Percentiles rank a stretch among this genome's conserved stretches.
These are phyloP conservation scores for Solanum pimpinellifolium DNA, from an alignment of 257 asterid genomes.

Conservation along the genomic window DNA sequence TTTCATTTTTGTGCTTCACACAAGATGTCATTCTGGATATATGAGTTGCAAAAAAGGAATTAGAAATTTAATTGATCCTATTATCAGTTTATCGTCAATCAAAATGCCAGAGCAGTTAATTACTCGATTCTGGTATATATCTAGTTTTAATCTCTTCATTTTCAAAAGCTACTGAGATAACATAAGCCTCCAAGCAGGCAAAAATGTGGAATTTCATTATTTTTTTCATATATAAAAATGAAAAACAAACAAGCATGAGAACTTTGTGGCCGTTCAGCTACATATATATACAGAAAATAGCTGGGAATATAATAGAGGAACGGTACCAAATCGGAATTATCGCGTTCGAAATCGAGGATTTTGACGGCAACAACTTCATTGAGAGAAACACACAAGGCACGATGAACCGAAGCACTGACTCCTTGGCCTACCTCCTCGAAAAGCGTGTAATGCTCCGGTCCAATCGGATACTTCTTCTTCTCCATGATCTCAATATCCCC, in stretches of 20 bases:
- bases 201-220: neutral
- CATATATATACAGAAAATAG: neutral
- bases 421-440: constrained; percentile 87
- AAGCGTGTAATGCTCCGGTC: constrained; percentile 66
- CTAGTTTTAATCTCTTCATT: too few relatives aligned
- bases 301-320: neutral
- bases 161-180: too few relatives aligned
- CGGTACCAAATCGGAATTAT: constrained; percentile 73
- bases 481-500: constrained; percentile 29
- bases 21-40: too few relatives aligned
- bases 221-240: neutral
- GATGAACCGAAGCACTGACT: constrained; percentile 89
- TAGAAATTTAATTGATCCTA: too few relatives aligned
- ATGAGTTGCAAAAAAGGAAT: too few relatives aligned
- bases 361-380: constrained; percentile 75
- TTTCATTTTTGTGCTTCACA: too few relatives aligned
- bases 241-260: neutral
- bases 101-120: too few relatives aligned
- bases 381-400: constrained; percentile 60
- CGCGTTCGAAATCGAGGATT: constrained; percentile 88
- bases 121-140: too few relatives aligned
- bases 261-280: neutral
- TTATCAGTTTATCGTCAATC: too few relatives aligned
- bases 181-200: too few relatives aligned
- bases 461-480: constrained; percentile 85